Evolutionary conservation across 352 stramenopile genomes (phyloP), one percentile per base, ranked within the genome.

Genomic region (Globisporangium echinulatum): DNA sequence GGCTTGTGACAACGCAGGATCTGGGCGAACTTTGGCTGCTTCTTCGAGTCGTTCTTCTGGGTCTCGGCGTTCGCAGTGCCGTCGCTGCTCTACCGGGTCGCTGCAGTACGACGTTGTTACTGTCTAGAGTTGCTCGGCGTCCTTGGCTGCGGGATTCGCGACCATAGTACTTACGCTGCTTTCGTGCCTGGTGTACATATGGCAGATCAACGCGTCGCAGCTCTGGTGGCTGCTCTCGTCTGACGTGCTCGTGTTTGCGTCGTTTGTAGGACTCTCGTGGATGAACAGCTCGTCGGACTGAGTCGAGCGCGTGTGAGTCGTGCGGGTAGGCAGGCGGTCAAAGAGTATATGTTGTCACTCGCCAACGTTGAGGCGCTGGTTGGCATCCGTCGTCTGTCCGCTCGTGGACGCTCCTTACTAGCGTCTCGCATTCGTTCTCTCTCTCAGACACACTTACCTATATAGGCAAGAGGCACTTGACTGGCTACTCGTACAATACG

Each of bases 11-110:
- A 7, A 8, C 6, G 13, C 49, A 79, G 70, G 54, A 57, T 72
- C 6, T 89, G 72, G 71, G 82, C 63, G 36, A 83, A 79, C 62
- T 87, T 89, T 56, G 79, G 79, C 2, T 89, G 77, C 57, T 87
- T 89, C 60, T 86, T 89, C 54, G 79, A 89, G 48, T 73, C 77
- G 33, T 80, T 87, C 53, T 83, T 89, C 53, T 89, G 79, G 79
- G 69, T 87, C 7, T 75, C 68, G 46, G 70, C 77, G n/a, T 62
- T 87, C 47, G 79, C 79, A 2, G 79, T 89, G 11, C 79, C 79
- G 0, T 85, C 72, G 15, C 66, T 89, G 54, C 63, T 89, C 42
- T 85, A 87, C 61, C 77, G 77, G 56, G 77, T 86, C 33, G 72
- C 84, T 58, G 77, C 79, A 11, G 77, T 89, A 55, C 49, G 74